phyloP scores from a whole-genome alignment of 2,329 filamentous ascomycete species.

The Westerdykella sp. region DNA sequence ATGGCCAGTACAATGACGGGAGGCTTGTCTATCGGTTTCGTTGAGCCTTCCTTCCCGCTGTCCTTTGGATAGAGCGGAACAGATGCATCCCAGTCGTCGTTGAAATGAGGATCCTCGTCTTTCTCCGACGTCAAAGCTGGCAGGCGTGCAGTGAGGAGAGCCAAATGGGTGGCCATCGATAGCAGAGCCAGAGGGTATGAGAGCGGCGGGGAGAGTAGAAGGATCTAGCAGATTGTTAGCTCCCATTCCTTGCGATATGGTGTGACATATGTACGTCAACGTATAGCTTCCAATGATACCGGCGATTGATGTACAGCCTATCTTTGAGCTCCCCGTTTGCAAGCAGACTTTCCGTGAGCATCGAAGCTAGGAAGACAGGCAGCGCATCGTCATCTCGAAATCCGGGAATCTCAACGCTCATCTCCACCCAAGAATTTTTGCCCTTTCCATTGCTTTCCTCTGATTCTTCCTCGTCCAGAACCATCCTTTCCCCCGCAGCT shows the following conservation, averaged over 20 bases:
- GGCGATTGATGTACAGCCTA: slow-evolving; percentile 75
- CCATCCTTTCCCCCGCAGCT: slow-evolving; percentile 36
- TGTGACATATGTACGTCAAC: slow-evolving; percentile 64
- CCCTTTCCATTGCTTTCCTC: slow-evolving; percentile 33
- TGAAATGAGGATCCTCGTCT: slow-evolving; percentile 94
- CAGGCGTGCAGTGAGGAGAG: slow-evolving; percentile 78
- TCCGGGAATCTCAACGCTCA: slow-evolving; percentile 87
- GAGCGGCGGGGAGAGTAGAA: slow-evolving; percentile 85
- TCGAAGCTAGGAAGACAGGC: slow-evolving; percentile 78
- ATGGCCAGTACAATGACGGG: slow-evolving; percentile 89
- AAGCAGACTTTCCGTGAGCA: slow-evolving; percentile 82
- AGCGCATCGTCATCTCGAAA: slow-evolving; percentile 84
- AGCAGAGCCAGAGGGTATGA: slow-evolving; percentile 91
- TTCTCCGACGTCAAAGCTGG: slow-evolving; percentile 79
- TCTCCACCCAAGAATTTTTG: slow-evolving; percentile 74
- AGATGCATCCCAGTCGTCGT: slow-evolving; percentile 92
- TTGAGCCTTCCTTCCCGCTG: slow-evolving; percentile 18
- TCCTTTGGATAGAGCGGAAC: slow-evolving; percentile 64
- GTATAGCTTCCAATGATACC: slow-evolving; percentile 96
- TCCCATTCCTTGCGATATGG: background rate
- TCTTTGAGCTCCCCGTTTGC: slow-evolving; percentile 61
- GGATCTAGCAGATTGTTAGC: slow-evolving; percentile 53
- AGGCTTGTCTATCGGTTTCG: slow-evolving; percentile 49
- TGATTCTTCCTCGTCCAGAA: slow-evolving; percentile 28
- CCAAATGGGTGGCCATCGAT: slow-evolving; percentile 87